Evolutionary conservation across 345 rosid species (phyloP).

Genomic region (Crucihimalaya himalaica): DNA sequence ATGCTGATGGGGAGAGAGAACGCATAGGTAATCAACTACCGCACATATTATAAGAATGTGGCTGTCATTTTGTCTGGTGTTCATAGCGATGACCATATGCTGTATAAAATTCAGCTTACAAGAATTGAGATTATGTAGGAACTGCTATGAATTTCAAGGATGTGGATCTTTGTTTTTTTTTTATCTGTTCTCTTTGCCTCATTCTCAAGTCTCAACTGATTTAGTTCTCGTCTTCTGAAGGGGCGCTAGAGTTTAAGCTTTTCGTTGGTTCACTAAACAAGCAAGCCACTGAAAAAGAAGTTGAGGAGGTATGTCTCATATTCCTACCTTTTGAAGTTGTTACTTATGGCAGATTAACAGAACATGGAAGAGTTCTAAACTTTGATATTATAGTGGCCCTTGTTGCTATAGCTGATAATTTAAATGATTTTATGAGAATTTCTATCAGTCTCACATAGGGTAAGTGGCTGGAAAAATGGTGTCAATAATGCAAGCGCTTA

Average conservation of each 20-base stretch:
- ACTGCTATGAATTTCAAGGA: not conserved
- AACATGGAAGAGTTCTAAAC: constrained; percentile 16
- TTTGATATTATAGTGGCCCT: constrained; percentile 1
- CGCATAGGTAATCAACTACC: constrained; percentile 73
- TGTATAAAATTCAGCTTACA: constrained; percentile 17
- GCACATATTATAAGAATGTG: constrained; percentile 10
- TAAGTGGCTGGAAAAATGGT: not conserved
- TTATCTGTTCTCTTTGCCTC: constrained; percentile 16
- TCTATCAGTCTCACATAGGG: not conserved
- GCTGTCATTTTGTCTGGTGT: constrained; percentile 14
- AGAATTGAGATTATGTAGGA: constrained; percentile 15
- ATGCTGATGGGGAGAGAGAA: constrained; percentile 98
- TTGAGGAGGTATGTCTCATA: constrained; percentile 74
- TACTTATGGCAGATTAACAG: not conserved
- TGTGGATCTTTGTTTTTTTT: constrained; percentile 1
- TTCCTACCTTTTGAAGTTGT: constrained; percentile 8
- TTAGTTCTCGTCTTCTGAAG: constrained; percentile 45
- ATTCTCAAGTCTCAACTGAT: constrained; percentile 20
- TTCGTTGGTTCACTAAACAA: constrained; percentile 92
- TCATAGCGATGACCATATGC: constrained; percentile 9
- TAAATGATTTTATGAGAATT: not conserved
- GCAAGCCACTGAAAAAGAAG: constrained; percentile 93
- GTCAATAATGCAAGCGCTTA: constrained; percentile 11
- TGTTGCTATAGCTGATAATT: not conserved
- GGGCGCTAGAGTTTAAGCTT: constrained; percentile 90